Evolutionary conservation across 1,139 yeast species (phyloP).

Genomic region (Chernovozyma sophiae-reginae): DNA sequence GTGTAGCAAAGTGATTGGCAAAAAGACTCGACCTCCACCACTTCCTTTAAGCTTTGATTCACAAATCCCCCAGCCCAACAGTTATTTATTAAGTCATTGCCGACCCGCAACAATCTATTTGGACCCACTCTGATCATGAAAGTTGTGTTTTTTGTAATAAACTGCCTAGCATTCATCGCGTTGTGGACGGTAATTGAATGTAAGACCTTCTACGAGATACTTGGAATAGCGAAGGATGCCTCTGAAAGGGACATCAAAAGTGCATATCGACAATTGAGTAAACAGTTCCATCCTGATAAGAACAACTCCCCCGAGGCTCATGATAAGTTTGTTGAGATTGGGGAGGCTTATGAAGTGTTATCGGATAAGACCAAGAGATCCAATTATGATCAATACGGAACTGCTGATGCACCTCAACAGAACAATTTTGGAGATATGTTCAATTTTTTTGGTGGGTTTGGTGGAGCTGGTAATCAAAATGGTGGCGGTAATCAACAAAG

Average conservation of each 20-base stretch:
- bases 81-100: too few species aligned
- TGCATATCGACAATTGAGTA: conserved; percentile 80
- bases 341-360: conserved; percentile 90
- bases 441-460: conserved; percentile 60
- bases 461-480: conserved; percentile 49
- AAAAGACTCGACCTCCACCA: too few species aligned
- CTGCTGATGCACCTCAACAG: conserved; percentile 60
- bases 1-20: too few species aligned
- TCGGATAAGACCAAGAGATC: conserved; percentile 68
- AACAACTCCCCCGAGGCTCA: conserved; percentile 81
- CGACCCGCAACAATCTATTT: too few species aligned
- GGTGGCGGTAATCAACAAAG: conserved; percentile 34
- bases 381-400: conserved; percentile 77
- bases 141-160: background rate
- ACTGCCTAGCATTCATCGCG: background rate
- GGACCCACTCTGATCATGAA: background rate
- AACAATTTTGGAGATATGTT: conserved; percentile 45
- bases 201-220: conserved; percentile 33
- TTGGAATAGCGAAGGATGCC: conserved; percentile 71
- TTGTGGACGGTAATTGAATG: background rate
- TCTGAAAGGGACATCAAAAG: conserved; percentile 78
- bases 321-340: conserved; percentile 81
- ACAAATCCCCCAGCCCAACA: too few species aligned
- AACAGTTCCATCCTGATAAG: conserved; percentile 93
- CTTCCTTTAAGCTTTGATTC: too few species aligned